A percentile compares a stretch with the other conserved stretches of the same genome.
These are phyloP conservation scores for Mucor irregularis DNA, from an alignment of 371 early-diverging fungal genomes.

Conservation along the genomic window DNA sequence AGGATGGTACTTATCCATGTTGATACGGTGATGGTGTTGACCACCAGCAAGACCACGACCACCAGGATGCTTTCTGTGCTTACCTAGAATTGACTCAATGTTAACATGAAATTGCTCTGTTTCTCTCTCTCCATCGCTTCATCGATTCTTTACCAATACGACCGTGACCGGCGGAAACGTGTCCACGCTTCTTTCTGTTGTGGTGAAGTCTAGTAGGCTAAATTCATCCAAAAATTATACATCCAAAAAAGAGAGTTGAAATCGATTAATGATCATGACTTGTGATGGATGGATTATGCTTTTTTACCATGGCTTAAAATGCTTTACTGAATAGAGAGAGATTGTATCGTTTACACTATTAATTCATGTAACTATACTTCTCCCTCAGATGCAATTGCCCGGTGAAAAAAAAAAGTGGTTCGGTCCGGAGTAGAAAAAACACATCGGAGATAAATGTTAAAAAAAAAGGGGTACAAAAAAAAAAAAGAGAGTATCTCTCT, in stretches of 20 bases:
- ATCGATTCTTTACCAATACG: conserved; percentile 63
- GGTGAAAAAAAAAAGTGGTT: too few relatives aligned
- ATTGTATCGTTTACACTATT: not conserved
- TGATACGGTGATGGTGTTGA: conserved; percentile 99
- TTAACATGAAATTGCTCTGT: not conserved
- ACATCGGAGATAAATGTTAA: not conserved
- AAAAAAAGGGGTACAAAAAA: not conserved
- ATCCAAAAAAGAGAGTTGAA: not conserved
- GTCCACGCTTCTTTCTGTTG: conserved; percentile 90
- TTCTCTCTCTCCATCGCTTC: not conserved
- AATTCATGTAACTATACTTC: not conserved
- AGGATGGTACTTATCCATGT: conserved; percentile 99
- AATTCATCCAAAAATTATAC: not conserved
- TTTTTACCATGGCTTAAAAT: conserved; percentile 37
- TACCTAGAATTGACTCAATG: too few relatives aligned
- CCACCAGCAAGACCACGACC: conserved; percentile 99
- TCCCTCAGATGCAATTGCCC: too few relatives aligned
- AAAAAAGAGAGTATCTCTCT: too few relatives aligned
- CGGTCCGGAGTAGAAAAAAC: not conserved
- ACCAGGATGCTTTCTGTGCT: conserved; percentile 99
- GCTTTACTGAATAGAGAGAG: conserved; percentile 28
- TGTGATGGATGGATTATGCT: not conserved
- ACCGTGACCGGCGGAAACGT: conserved; percentile 94
- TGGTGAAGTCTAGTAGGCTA: conserved; percentile 87
- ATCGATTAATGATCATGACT: too few relatives aligned